A percentile compares a stretch with the other conserved stretches of the same genome.
phyloP scores from a whole-genome alignment of 768 basidiomycete species.

The Peribolospora baueri region DNA sequence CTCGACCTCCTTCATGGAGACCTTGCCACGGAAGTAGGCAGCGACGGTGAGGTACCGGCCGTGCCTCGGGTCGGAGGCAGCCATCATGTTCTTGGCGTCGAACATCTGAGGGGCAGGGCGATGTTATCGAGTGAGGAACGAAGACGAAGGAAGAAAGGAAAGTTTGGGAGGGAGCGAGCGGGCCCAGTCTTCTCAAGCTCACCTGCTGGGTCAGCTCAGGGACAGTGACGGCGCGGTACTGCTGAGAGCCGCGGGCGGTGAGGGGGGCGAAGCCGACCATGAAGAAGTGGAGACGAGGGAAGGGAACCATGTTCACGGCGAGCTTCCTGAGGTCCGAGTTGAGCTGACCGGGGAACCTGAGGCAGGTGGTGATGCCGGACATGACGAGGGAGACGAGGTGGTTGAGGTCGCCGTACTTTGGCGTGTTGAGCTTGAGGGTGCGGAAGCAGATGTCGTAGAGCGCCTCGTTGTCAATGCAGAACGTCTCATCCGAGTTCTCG shows the following conservation, averaged over 20 bases:
- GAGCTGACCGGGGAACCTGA: constrained; percentile 98
- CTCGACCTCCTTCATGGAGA: constrained; percentile 99
- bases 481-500: constrained; percentile 98
- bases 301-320: constrained; percentile 92
- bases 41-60: constrained; percentile 96
- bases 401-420: constrained; percentile 94
- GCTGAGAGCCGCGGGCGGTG: constrained; percentile 50
- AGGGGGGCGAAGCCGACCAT: constrained; percentile 89
- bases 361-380: constrained; percentile 93
- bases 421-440: constrained; percentile 78
- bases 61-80: constrained; percentile 84
- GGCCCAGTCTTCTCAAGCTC: too few species aligned
- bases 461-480: constrained; percentile 99
- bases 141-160: too few species aligned
- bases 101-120: constrained; percentile 36
- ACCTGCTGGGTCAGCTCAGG: constrained; percentile 83
- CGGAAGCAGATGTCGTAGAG: constrained; percentile 77
- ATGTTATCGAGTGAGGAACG: too few species aligned
- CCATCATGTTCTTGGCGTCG: constrained; percentile 99
- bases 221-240: constrained; percentile 89
- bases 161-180: too few species aligned
- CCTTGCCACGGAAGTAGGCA: constrained; percentile 94
- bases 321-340: constrained; percentile 96
- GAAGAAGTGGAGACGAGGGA: constrained; percentile 82
- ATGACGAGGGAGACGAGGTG: constrained; percentile 93